These are phyloP conservation scores for Rhodotorula glutinis DNA, from an alignment of 1,284 basidiomycete genomes.

Conservation along the genomic window DNA sequence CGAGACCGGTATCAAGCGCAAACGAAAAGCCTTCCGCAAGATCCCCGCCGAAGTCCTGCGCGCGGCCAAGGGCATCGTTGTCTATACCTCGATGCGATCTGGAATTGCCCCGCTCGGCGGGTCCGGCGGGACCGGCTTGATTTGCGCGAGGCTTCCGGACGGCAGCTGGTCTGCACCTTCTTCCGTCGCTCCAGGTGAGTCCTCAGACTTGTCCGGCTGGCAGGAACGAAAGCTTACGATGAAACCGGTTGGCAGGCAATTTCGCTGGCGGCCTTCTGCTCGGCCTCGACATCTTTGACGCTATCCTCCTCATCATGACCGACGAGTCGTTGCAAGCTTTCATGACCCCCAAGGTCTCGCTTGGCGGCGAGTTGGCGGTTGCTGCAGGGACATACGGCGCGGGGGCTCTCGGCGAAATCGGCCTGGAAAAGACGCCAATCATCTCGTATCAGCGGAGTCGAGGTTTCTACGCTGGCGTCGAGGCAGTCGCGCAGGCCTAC, in stretches of 20 bases:
- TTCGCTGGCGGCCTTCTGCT: conserved; percentile 48
- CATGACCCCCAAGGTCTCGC: conserved; percentile 52
- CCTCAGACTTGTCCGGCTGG: conserved; percentile 34
- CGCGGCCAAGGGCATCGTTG: conserved; percentile 46
- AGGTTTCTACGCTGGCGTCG: conserved; percentile 53
- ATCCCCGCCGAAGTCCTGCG: conserved; percentile 54
- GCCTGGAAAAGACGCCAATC: conserved; percentile 39
- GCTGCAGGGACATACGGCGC: conserved; percentile 55
- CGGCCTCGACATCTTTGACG: conserved; percentile 53
- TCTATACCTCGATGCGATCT: conserved; percentile 12
- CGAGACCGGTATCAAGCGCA: conserved; percentile 43
- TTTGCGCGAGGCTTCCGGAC: conserved; percentile 50
- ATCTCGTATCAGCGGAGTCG: conserved; percentile 38
- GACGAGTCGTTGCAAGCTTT: conserved; percentile 54
- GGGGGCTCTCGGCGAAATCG: conserved; percentile 53
- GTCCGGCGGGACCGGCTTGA: conserved; percentile 54
- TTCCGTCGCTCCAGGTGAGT: conserved; percentile 54
- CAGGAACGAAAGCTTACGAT: background rate
- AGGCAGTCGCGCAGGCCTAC: conserved; percentile 53
- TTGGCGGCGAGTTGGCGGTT: conserved; percentile 54
- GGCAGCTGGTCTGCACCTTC: conserved; percentile 55
- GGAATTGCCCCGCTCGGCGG: conserved; percentile 57
- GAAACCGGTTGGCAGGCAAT: background rate
- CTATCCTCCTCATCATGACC: conserved; percentile 52
- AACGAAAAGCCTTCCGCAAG: conserved; percentile 52